Percentiles rank a stretch among this genome's conserved stretches.
Evolutionary conservation across 2,329 filamentous ascomycete species (phyloP).

Genomic region (Penicillium oxalicum): DNA sequence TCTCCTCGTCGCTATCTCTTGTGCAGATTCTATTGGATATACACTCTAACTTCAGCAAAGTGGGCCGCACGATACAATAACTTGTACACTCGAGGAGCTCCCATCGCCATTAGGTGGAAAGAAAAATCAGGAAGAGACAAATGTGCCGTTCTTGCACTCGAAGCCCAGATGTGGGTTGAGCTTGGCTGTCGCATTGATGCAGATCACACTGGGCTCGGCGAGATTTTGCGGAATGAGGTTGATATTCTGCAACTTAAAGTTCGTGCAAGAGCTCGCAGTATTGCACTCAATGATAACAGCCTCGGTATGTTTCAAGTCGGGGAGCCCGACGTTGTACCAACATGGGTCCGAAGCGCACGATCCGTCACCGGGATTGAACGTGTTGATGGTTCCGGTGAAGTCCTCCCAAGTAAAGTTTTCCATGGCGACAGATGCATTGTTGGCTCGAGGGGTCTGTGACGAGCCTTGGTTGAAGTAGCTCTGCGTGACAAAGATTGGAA

Average conservation of each 20-base stretch:
- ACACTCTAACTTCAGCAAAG: too few relatives aligned
- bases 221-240: slow-evolving; percentile 28
- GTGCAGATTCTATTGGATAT: too few relatives aligned
- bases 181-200: slow-evolving; percentile 29
- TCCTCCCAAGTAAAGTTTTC: slow-evolving; percentile 40
- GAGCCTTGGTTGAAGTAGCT: slow-evolving; percentile 41
- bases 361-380: slow-evolving; percentile 39
- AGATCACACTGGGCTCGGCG: slow-evolving; percentile 28
- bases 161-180: slow-evolving; percentile 34
- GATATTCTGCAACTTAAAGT: slow-evolving; percentile 31
- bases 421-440: slow-evolving; percentile 40
- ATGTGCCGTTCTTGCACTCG: slow-evolving; percentile 33
- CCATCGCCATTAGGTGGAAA: too few relatives aligned
- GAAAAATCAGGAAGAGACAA: slow-evolving; percentile 6
- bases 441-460: slow-evolving; percentile 28
- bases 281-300: slow-evolving; percentile 41
- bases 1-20: too few relatives aligned
- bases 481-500: slow-evolving; percentile 45
- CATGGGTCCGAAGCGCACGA: slow-evolving; percentile 41
- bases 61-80: too few relatives aligned
- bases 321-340: slow-evolving; percentile 41
- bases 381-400: slow-evolving; percentile 41
- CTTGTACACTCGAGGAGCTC: too few relatives aligned
- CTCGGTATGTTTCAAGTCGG: slow-evolving; percentile 37
- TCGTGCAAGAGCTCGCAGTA: slow-evolving; percentile 34